phyloP scores from a whole-genome alignment of 148 eudicot species.

The Nepenthes gracilis region DNA sequence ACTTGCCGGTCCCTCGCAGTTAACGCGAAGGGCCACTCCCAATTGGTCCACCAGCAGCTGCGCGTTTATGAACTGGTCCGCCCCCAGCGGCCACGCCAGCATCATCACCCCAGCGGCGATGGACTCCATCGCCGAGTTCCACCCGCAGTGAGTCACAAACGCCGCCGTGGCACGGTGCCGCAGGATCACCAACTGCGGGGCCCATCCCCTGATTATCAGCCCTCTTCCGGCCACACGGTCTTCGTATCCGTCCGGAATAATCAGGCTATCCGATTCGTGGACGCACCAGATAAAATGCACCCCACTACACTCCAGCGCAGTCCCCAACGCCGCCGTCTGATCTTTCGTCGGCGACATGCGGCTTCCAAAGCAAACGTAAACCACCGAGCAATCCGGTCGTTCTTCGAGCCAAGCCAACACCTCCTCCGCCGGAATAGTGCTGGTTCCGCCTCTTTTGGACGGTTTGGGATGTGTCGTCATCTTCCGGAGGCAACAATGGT shows the following conservation, averaged over 20 bases:
- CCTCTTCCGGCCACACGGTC: conserved; percentile 7
- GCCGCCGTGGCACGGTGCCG: conserved; percentile 3
- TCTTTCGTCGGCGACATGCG: not conserved
- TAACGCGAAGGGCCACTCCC: not conserved
- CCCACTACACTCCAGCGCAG: conserved; percentile 4
- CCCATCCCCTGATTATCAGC: conserved; percentile 6
- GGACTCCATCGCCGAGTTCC: conserved; percentile 22
- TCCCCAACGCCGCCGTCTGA: not conserved
- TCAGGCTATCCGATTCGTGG: not conserved
- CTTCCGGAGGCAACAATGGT: conserved; percentile 17
- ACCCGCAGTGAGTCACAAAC: conserved; percentile 10
- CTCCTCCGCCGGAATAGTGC: not conserved
- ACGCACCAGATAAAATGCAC: conserved; percentile 3
- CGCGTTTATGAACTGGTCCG: conserved; percentile 34
- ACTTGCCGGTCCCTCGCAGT: not conserved
- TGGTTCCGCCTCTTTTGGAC: not conserved
- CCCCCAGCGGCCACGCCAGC: conserved; percentile 40
- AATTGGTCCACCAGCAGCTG: not conserved
- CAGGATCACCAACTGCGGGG: conserved; percentile 8
- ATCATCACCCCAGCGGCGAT: conserved; percentile 27
- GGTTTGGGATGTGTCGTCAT: not conserved
- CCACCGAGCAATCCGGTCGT: not conserved
- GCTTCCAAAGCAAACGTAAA: conserved; percentile 10
- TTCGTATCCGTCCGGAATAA: conserved; percentile 1
- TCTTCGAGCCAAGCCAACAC: conserved; percentile 5